A percentile compares a stretch with the other conserved stretches of the same genome.
Conservation (phyloP, 805 yeast species). For the Cyberlindnera galapagoensis region DNA sequence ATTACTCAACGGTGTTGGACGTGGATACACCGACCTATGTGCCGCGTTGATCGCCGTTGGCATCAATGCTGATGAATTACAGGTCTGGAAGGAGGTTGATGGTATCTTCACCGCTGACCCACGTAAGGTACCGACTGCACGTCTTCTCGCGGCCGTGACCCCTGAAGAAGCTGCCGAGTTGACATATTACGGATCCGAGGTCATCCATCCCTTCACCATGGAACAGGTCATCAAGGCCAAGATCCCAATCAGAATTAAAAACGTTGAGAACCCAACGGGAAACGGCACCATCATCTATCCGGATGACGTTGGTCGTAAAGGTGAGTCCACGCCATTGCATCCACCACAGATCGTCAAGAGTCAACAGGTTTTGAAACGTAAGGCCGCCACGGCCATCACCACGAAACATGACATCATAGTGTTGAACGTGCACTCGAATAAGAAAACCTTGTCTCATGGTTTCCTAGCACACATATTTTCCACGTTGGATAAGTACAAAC, state of each 20-base stretch:
- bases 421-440: slow-evolving; percentile 88
- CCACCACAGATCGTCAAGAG: slow-evolving; percentile 66
- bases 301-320: slow-evolving; percentile 76
- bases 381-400: slow-evolving; percentile 92
- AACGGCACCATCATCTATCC: slow-evolving; percentile 93
- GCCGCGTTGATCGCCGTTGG: slow-evolving; percentile 97
- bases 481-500: slow-evolving; percentile 71
- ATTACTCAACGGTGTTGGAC: slow-evolving; percentile 82
- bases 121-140: slow-evolving; percentile 85
- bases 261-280: slow-evolving; percentile 91
- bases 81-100: slow-evolving; percentile 98
- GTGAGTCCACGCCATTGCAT: slow-evolving; percentile 90
- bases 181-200: slow-evolving; percentile 96
- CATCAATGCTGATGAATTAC: slow-evolving; percentile 83
- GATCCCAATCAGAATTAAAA: slow-evolving; percentile 94
- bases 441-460: slow-evolving; percentile 88
- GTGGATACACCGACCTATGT: slow-evolving; percentile 97
- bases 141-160: slow-evolving; percentile 79
- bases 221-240: slow-evolving; percentile 95
- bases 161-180: slow-evolving; percentile 99
- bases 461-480: slow-evolving; percentile 88
- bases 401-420: slow-evolving; percentile 91
- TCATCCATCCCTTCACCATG: slow-evolving; percentile 98
- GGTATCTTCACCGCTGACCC: slow-evolving; percentile 99
- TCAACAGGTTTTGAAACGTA: slow-evolving; percentile 37